Evolutionary conservation across 192 early-diverging fungal genomes (phyloP), one percentile per base, ranked within the genome.

Genomic region (Kappamyces sp.): DNA sequence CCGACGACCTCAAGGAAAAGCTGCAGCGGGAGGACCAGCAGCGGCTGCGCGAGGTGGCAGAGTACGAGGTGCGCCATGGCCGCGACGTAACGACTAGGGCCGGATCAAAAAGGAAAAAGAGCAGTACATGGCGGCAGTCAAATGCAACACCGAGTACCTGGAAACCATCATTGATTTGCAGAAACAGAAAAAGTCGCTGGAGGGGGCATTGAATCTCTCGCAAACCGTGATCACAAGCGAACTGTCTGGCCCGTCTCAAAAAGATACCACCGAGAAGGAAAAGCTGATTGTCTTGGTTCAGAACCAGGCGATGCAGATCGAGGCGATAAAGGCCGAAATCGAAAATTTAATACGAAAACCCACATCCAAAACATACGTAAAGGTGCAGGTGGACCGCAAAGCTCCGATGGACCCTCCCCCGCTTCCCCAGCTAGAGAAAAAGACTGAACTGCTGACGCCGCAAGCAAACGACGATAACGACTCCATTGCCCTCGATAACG

Each of bases 1-100:
- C 83, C 1, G 83, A 84, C 46, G 83, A 84, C 55, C 57, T 84
- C 2, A 61, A 73, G 2, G 81, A 84, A 53, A 84, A 84, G 65
- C 64, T 82, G 0, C 60, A 69, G 42, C 77, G 71, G 42, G 78
- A 84, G 57, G 83, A 84, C 40, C 48, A 63, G 13, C 74, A 68
- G 47, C 57, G 78, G 40, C 5, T 72, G 37, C 72, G 68, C 35
- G 77, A 83, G 58, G 36, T 84, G 13, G 69, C 64, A n/a, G 35
- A 61, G 12, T 49, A 69, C 39, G 66, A 77, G 55, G 80, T 83
- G 55, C 40, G 66, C 23, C 23, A 23, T 23, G 23, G 23, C 23
- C 23, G 23, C 23, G 33, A 10, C 40, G 34, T 1, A 12, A 36
- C 31, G 39, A 36, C 1, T 50, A 81, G 76, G 44, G 49, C 13